Evolutionary conservation across 768 basidiomycete species (phyloP), one percentile per base, ranked within the genome.

Genomic region (Nidularia pulvinata): DNA sequence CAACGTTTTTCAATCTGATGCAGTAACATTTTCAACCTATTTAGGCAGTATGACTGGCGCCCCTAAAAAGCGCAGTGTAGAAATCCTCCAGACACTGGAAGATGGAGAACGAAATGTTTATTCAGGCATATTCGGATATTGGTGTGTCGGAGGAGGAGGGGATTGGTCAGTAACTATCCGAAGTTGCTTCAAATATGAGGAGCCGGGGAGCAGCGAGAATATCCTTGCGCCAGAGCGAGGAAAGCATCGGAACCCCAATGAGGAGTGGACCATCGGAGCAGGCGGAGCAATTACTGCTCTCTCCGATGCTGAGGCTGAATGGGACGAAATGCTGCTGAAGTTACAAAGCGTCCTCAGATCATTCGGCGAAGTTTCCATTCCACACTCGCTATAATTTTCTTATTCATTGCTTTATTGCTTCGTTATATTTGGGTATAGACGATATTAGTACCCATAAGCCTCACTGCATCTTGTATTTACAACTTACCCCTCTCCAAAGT

Each of bases 241-340:
- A 10, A 46, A 22, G 9, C 45, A n/a, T 46, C 7, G 7, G 45
- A 25, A 46, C 7, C 7, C 9, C 22, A 11, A 7, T 7, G 86
- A 91, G 61, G 75, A 83, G 39, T 93, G 91, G 91, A 71, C 76
- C 1, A 76, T 96, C 33, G 95, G 95, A 16, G 93, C 95, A 16
- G 95, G 95, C n/a, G 95, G 95, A 35, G 95, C 95, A 7, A 97
- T 98, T 59, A 98, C 95, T 19, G 94, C 93, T 11, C 77, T 98
- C 37, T 95, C 94, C 5, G 84, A 95, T 55, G 79, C 88, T 4
- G 82, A 86, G 45, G 85, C 79, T 5, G 95, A 98, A 67, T 97
- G 95, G 95, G 94, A 96, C 6, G 95, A 98, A 66, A 96, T 98
- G 81, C 61, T 84, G 16, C 77, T 85, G n/a, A 98, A 98, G 67